Evolutionary conservation across 148 eudicot genomes (phyloP).

Genomic region (Amaranthus hypochondriacus): DNA sequence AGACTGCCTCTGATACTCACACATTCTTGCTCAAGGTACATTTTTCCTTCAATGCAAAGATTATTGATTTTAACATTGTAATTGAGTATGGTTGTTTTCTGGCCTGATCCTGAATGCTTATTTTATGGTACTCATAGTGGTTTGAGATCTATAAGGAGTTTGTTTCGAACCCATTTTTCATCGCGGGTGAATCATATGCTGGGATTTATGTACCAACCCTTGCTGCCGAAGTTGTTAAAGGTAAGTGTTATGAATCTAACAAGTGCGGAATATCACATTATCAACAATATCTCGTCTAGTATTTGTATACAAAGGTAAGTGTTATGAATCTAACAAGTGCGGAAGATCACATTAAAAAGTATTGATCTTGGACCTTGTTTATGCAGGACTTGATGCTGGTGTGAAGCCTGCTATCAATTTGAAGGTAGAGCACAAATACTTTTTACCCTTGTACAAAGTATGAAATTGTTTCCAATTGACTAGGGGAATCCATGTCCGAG

Average conservation of each 20-base stretch:
- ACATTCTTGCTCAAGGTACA: conserved; percentile 78
- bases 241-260: conserved; percentile 26
- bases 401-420: conserved; percentile 66
- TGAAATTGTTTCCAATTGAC: background rate
- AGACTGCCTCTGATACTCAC: conserved; percentile 77
- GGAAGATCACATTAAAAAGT: background rate
- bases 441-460: background rate
- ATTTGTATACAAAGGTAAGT: conserved; percentile 51
- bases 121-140: conserved; percentile 53
- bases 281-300: too few species aligned
- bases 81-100: background rate
- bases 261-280: too few species aligned
- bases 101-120: background rate
- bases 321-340: background rate
- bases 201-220: conserved; percentile 95
- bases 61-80: background rate
- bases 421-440: conserved; percentile 40
- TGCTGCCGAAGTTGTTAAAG: conserved; percentile 74
- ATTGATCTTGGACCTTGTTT: background rate
- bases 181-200: conserved; percentile 93
- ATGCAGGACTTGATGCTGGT: conserved; percentile 71
- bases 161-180: conserved; percentile 70
- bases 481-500: too few species aligned
- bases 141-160: conserved; percentile 70
- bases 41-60: background rate